phyloP scores from a whole-genome alignment of 257 asterid species.

The Petunia secreta region DNA sequence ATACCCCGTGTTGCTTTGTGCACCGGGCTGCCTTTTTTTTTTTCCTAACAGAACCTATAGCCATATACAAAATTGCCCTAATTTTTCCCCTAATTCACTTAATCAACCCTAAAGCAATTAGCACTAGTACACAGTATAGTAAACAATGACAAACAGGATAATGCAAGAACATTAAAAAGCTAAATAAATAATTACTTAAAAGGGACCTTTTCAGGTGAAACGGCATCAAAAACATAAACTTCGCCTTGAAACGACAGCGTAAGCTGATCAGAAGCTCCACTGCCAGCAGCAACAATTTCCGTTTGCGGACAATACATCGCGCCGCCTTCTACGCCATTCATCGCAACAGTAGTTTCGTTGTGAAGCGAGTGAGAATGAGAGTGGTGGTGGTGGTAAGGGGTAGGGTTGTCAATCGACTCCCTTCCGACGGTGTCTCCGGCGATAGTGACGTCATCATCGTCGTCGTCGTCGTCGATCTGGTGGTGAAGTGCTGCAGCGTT shows the following conservation, averaged over 20 bases:
- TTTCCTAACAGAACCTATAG: no score
- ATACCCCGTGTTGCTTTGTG: no score
- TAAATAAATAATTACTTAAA: no score
- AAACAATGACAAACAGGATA: background rate
- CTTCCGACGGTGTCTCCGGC: constrained; percentile 29
- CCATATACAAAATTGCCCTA: background rate
- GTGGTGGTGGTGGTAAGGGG: constrained; percentile 48
- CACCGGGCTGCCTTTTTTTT: no score
- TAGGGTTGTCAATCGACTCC: constrained; percentile 49
- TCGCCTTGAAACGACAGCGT: constrained; percentile 97
- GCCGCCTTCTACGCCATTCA: constrained; percentile 53
- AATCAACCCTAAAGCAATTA: background rate
- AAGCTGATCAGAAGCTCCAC: constrained; percentile 79
- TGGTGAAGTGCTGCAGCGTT: constrained; percentile 28
- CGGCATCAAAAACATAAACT: constrained; percentile 90
- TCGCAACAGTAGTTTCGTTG: constrained; percentile 37
- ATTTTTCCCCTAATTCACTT: background rate
- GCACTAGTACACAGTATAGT: background rate
- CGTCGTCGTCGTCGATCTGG: constrained; percentile 47
- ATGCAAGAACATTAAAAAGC: constrained; percentile 1
- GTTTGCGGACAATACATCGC: constrained; percentile 52
- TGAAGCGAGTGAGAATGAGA: constrained; percentile 72
- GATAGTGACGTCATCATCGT: constrained; percentile 53
- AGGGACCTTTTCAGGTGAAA: constrained; percentile 97
- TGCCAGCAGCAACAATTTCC: constrained; percentile 51